A percentile compares a stretch with the other conserved stretches of the same genome.
Conservation (phyloP, 2,329 filamentous ascomycete species). For the Zalaria obscura region DNA sequence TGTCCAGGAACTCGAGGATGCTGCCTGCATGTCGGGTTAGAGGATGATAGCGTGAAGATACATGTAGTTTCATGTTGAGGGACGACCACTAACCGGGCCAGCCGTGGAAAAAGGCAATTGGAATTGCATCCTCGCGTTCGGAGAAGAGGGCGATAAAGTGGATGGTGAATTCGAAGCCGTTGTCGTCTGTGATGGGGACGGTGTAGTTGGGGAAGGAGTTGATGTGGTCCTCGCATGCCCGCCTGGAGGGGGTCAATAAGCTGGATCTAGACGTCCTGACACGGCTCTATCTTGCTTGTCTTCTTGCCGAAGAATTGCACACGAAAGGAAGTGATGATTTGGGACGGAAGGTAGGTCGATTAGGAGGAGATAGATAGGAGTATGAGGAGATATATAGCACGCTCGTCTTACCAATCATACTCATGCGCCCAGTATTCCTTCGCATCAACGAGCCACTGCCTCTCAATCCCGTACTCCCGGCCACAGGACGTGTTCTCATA, state of each 20-base stretch:
- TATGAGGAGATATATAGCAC: neutral
- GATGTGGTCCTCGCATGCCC: constrained; percentile 25
- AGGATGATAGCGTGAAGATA: neutral
- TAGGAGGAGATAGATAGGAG: too few species aligned
- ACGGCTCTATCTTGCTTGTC: too few species aligned
- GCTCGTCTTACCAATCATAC: constrained; percentile 17
- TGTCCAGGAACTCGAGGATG: constrained; percentile 41
- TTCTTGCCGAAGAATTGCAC: too few species aligned
- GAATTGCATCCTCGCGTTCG: constrained; percentile 31
- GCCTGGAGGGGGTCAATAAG: constrained; percentile 8
- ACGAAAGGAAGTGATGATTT: too few species aligned
- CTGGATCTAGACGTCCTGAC: too few species aligned
- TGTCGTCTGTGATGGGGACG: constrained; percentile 24
- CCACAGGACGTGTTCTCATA: constrained; percentile 34
- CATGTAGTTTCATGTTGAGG: neutral
- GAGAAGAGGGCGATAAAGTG: constrained; percentile 45
- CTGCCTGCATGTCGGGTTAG: constrained; percentile 11
- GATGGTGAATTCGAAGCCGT: constrained; percentile 24
- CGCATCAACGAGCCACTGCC: constrained; percentile 30
- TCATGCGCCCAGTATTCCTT: constrained; percentile 20
- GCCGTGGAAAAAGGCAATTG: constrained; percentile 39
- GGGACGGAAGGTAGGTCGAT: too few species aligned
- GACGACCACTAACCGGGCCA: constrained; percentile 26
- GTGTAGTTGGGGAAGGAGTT: constrained; percentile 39
- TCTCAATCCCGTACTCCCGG: constrained; percentile 29